Conservation (phyloP, 1,284 basidiomycete genomes). For the Papiliotrema fonsecae region DNA sequence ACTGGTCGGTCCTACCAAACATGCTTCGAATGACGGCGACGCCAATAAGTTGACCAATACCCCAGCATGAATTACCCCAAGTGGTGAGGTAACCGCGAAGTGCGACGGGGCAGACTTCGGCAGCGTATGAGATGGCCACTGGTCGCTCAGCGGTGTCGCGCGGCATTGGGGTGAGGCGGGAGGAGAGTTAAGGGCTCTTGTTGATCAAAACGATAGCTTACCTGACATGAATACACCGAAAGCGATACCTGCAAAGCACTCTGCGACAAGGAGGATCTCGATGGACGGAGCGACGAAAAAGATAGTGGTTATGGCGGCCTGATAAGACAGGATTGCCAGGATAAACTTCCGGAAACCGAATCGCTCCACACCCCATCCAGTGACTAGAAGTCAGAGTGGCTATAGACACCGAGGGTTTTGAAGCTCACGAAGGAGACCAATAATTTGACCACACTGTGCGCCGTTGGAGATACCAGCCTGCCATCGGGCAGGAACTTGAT, state of each 20-base stretch:
- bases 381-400: too few relatives aligned
- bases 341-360: slow-evolving; percentile 36
- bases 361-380: slow-evolving; percentile 39
- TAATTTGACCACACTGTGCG: slow-evolving; percentile 35
- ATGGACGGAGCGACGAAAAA: slow-evolving; percentile 29
- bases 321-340: slow-evolving; percentile 16
- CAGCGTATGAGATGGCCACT: slow-evolving; percentile 25
- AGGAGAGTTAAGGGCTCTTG: background rate
- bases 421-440: slow-evolving; percentile 40
- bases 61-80: slow-evolving; percentile 35
- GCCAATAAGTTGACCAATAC: slow-evolving; percentile 31
- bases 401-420: too few relatives aligned
- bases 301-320: slow-evolving; percentile 19
- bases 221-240: slow-evolving; percentile 34
- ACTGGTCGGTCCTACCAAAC: slow-evolving; percentile 24
- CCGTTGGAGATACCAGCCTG: slow-evolving; percentile 46
- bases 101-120: slow-evolving; percentile 39
- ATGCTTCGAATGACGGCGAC: slow-evolving; percentile 28
- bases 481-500: slow-evolving; percentile 48
- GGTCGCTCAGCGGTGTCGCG: background rate
- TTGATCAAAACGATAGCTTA: background rate
- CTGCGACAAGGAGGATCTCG: slow-evolving; percentile 24
- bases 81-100: slow-evolving; percentile 38
- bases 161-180: too few relatives aligned
- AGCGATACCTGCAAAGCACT: slow-evolving; percentile 34